Percentiles rank a stretch among this genome's conserved stretches.
Evolutionary conservation across 257 asterid genomes (phyloP).

Genomic region (Lycium barbarum): DNA sequence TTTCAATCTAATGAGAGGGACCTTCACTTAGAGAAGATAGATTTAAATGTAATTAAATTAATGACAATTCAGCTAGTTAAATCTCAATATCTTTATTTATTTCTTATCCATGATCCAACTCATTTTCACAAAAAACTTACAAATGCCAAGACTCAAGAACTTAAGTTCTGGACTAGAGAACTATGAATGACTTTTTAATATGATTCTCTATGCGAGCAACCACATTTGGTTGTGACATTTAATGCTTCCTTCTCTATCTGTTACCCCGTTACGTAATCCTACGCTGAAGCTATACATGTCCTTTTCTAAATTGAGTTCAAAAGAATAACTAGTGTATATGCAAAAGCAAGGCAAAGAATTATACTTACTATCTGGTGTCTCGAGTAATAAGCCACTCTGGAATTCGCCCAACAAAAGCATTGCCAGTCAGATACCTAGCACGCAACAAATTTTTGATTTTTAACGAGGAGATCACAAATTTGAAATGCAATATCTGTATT

Average conservation of each 20-base stretch:
- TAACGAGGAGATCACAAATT: not conserved
- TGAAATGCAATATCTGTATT: not conserved
- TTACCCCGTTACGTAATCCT: not conserved
- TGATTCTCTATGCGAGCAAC: not conserved
- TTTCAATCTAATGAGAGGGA: not conserved
- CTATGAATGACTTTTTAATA: not conserved
- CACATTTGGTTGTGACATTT: not conserved
- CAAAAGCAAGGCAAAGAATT: not conserved
- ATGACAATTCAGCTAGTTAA: not conserved
- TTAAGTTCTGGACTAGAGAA: not conserved
- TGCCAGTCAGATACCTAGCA: constrained; percentile 56
- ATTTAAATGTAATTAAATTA: not conserved
- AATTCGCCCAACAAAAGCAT: constrained; percentile 53
- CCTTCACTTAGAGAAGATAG: not conserved
- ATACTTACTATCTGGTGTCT: constrained; percentile 42
- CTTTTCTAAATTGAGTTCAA: not conserved
- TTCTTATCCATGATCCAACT: constrained; percentile 10
- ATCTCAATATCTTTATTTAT: not conserved
- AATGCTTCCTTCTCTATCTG: not conserved
- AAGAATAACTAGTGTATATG: not conserved
- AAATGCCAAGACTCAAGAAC: not conserved
- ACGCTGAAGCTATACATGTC: not conserved
- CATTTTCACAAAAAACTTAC: not conserved
- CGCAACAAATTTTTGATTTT: constrained; percentile 2
- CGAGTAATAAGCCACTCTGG: constrained; percentile 45